Evolutionary conservation across 192 early-diverging fungal species (phyloP), one percentile per base, ranked within the genome.

Genomic region (Paraglomus occultum): DNA sequence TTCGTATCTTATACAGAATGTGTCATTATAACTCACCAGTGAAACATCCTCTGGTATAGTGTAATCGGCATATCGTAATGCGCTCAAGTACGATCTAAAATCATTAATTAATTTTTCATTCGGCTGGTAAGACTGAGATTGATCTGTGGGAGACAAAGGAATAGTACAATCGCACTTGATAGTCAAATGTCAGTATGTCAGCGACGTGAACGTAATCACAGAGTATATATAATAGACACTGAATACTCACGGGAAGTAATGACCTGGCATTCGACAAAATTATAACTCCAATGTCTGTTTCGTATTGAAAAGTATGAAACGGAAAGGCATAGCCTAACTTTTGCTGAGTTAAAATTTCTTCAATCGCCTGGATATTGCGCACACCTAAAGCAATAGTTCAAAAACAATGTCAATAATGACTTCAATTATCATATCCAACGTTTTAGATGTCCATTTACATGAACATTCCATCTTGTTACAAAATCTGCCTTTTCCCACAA

Each of bases 291-390:
- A 89, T 67, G 68, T 87, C 89, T 10, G 84, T 87, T 11, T 84
- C 79, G 71, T 91, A 84, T n/a, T 90, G 84, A 59, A 89, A 86
- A 45, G 81, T 77, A 63, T 84, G 85, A 79, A 73, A 92, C 4
- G 91, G 91, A 57, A 87, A 92, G n/a, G 73, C 73, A 53, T 91
- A 92, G 10, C 69, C 76, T 6, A 92, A 79, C 6, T 79, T 80
- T 60, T 91, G 91, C 43, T 83, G 78, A 31, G 82, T 71, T 18
- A 90, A 83, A 18, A 84, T 72, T 6, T 84, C 82, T 17, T 83
- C 80, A 23, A 92, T 62, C 9, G 87, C 84, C 42, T 90, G 89
- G 39, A 91, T 70, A 68, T 92, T 92, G 49, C 83, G 81, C 31
- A 92, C 76, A 7, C 91, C 83, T 82, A 67, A 67, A 5, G 46